phyloP scores from a whole-genome alignment of 306 rosid genomes.

The Gillenia trifoliata region DNA sequence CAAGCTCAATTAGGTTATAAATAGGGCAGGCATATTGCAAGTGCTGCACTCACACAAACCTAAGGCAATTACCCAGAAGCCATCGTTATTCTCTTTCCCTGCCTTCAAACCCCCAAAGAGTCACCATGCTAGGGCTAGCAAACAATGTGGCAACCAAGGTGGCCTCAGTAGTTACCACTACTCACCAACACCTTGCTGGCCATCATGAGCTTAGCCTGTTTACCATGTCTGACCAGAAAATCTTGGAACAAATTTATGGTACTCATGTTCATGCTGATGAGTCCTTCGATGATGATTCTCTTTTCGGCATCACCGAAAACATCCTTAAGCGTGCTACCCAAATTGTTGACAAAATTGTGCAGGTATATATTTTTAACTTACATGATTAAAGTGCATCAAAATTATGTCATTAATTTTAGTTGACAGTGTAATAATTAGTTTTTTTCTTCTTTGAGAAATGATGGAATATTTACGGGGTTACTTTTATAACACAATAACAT shows the following conservation, averaged over 20 bases:
- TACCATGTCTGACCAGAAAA: constrained; percentile 38
- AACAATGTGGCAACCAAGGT: constrained; percentile 3
- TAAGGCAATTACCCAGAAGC: too few species aligned
- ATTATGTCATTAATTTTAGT: too few species aligned
- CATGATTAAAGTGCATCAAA: too few species aligned
- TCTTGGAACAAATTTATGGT: constrained; percentile 37
- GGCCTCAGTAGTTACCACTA: background rate
- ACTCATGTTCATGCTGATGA: constrained; percentile 47
- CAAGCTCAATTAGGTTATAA: background rate
- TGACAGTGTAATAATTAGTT: too few species aligned
- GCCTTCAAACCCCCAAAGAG: background rate
- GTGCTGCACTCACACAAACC: background rate
- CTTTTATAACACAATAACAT: too few species aligned
- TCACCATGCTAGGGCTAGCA: background rate
- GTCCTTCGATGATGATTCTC: constrained; percentile 40
- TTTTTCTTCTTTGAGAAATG: too few species aligned
- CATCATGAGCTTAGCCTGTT: constrained; percentile 31
- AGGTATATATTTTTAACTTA: constrained; percentile 20
- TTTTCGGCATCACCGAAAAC: constrained; percentile 42
- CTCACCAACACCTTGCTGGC: background rate
- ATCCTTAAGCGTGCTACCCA: constrained; percentile 41
- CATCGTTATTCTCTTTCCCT: background rate
- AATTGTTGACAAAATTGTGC: constrained; percentile 47
- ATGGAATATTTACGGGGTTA: too few species aligned
- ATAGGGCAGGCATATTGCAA: background rate